Percentiles rank a stretch among this genome's conserved stretches.
phyloP scores from a whole-genome alignment of 306 rosid species.

The Cicer bijugum region DNA sequence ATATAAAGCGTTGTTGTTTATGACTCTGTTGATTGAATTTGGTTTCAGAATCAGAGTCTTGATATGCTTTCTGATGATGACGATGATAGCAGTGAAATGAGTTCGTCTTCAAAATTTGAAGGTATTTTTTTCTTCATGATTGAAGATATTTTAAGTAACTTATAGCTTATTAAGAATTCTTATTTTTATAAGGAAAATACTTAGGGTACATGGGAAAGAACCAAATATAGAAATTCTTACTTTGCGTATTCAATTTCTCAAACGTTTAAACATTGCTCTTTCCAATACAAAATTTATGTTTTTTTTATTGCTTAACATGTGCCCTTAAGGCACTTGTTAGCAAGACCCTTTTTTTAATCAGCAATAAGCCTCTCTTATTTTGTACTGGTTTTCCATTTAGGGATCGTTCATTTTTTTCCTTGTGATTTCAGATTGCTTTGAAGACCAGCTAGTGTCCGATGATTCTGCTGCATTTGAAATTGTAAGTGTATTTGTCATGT shows the following conservation, averaged over 20 bases:
- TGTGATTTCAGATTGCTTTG: conserved; percentile 49
- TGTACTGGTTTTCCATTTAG: conserved; percentile 15
- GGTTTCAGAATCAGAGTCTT: conserved; percentile 47
- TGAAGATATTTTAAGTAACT: conserved; percentile 3
- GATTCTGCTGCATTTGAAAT: conserved; percentile 48
- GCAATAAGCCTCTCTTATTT: not conserved
- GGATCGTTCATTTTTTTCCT: conserved; percentile 8
- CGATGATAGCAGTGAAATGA: conserved; percentile 22
- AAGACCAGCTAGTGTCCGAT: conserved; percentile 40
- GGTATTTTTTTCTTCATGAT: conserved; percentile 40
- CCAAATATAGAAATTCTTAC: no score
- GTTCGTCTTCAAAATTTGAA: conserved; percentile 44
- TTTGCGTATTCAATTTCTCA: no score
- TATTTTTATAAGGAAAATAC: not conserved
- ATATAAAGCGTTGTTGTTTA: not conserved
- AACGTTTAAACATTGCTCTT: no score
- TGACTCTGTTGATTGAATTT: not conserved
- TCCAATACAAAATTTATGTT: no score
- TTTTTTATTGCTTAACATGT: no score
- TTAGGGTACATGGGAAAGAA: no score
- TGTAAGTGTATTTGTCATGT: conserved; percentile 51
- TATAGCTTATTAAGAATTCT: not conserved
- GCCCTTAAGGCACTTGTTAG: no score
- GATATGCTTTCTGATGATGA: conserved; percentile 42
- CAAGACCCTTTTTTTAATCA: not conserved